Base-by-base conservation (phyloP, 139 green algal genomes). In the Coelastrella sp. region DNA sequence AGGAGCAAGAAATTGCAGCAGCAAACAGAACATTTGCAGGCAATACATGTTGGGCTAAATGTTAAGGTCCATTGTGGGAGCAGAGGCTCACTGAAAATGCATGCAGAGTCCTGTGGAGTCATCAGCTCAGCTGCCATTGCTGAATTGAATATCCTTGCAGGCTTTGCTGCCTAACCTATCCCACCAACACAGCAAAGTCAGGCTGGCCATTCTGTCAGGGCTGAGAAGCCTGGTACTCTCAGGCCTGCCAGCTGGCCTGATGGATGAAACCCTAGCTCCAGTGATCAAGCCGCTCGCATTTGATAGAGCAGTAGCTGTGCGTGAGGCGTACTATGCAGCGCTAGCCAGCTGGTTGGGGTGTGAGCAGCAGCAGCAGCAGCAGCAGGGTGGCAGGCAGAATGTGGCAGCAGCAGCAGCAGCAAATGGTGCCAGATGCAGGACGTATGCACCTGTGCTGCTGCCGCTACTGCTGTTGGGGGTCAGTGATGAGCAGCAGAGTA, bases 111-210 rank as follows among this genome's bases (percentile, higher is more conserved):
- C 35, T 49, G 35, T 49, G 1, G 35, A 49, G 35, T 49, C 35
- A 49, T 49, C 35, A 49, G 35, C 35, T 3, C 35, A 17, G 12
- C 63, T 70, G 63, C 9, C 63, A 22, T 70, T 14, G 12, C 15
- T 14, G 12, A 15, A 70, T 70, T 17, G n/a, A n/a, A n/a, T n/a
- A 35, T 78, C 70, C 74, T 59, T 58, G 56, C 35, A 83, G 70
- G 85, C 84, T 11, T 87, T 96, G 22, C 20, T 95, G 20, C 88
- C 91, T 8, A 88, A 88, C 78, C 78, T 97, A 22, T 74, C 88
- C 19, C 96, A 98, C 91, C 93, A 94, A 90, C 96, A 98, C 82
- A 95, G 93, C 70, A 90, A 94, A 0, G 95, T 98, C 76, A 90
- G 95, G 4, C 78, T 93, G 59, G 86, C 92, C 0, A 24, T 73